Conservation (phyloP, 495 filamentous ascomycete species). For the Penicillium egyptiacum region DNA sequence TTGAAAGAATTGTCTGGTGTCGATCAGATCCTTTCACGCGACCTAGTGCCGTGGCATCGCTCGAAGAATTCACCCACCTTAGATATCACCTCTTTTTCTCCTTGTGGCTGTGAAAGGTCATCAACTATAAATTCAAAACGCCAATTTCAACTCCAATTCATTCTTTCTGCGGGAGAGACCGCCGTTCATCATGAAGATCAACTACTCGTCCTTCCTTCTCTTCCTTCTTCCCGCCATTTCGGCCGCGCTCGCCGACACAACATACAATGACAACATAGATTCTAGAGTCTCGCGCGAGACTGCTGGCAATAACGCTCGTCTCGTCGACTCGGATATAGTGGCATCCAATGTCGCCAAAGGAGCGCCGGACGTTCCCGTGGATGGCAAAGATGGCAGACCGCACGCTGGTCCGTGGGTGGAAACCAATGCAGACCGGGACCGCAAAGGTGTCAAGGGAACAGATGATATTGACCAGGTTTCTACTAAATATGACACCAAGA, state of each 20-base stretch:
- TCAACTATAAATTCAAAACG: background rate
- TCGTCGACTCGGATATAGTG: constrained; percentile 24
- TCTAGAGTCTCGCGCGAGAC: constrained; percentile 16
- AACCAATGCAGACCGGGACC: constrained; percentile 59
- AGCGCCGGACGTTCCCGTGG: constrained; percentile 87
- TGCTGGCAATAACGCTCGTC: constrained; percentile 15
- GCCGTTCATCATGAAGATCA: constrained; percentile 35
- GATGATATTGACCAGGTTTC: constrained; percentile 21
- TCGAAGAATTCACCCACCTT: constrained; percentile 9
- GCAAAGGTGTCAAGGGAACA: constrained; percentile 47
- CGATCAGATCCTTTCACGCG: constrained; percentile 4
- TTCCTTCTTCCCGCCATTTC: constrained; percentile 41
- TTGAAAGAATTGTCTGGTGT: background rate
- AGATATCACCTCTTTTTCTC: constrained; percentile 1
- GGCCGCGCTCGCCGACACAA: constrained; percentile 26
- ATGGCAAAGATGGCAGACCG: constrained; percentile 93
- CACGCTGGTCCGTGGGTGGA: constrained; percentile 88
- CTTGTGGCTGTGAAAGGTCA: background rate
- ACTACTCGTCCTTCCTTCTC: constrained; percentile 33
- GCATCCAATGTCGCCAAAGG: constrained; percentile 45
- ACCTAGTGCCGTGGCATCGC: constrained; percentile 6
- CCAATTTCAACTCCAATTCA: constrained; percentile 1
- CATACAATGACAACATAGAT: constrained; percentile 16
- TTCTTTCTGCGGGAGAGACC: constrained; percentile 17
- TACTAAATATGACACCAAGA: constrained; percentile 31